Evolutionary conservation across 192 early-diverging fungal species (phyloP).

Genomic region (Umbelopsis sp.): DNA sequence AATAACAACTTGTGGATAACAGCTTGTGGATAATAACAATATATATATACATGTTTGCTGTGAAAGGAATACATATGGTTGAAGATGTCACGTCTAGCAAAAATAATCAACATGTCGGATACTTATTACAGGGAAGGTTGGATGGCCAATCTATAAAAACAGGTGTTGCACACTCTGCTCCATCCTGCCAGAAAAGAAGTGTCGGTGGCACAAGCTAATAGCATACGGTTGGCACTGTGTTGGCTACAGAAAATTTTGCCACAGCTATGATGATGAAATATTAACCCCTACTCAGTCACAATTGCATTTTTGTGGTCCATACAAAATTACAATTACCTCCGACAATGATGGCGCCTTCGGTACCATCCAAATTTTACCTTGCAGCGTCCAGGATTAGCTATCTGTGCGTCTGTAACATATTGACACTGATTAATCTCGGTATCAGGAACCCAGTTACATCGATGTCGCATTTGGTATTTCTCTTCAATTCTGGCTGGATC

Average conservation of each 20-base stretch:
- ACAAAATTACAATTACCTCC: slow-evolving; percentile 26
- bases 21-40: no score
- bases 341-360: slow-evolving; percentile 36
- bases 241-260: slow-evolving; percentile 27
- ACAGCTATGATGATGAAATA: slow-evolving; percentile 18
- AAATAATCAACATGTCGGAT: background rate
- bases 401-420: slow-evolving; percentile 8
- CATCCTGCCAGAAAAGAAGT: slow-evolving; percentile 15
- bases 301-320: background rate
- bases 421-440: slow-evolving; percentile 27
- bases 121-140: background rate
- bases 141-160: slow-evolving; percentile 25
- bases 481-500: slow-evolving; percentile 14
- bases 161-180: slow-evolving; percentile 32
- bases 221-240: slow-evolving; percentile 26
- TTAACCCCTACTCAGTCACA: background rate
- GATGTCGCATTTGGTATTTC: slow-evolving; percentile 19
- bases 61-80: background rate
- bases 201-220: slow-evolving; percentile 12
- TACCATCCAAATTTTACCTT: slow-evolving; percentile 27
- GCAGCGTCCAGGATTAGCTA: slow-evolving; percentile 5
- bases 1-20: no score
- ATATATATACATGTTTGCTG: no score
- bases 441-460: slow-evolving; percentile 27
- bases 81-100: background rate